Evolutionary conservation across 768 basidiomycete genomes (phyloP), one percentile per base, ranked within the genome.

Genomic region (Suillus americanus): DNA sequence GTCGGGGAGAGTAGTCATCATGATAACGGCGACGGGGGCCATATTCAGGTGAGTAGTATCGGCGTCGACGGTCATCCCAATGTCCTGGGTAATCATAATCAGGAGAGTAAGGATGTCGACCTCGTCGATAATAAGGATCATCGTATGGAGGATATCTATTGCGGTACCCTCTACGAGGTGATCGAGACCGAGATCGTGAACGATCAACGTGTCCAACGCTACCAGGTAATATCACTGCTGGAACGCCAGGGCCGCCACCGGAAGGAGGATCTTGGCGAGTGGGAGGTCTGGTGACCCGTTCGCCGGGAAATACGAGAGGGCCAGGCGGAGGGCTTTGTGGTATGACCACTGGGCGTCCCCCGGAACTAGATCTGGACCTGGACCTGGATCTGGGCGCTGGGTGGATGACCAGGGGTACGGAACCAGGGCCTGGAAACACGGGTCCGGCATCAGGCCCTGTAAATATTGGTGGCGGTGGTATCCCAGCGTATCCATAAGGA

Each of bases 251-350:
- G 50, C 8, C 50, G n/a, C 61, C 61, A 20, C 65, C 61, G 16
- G 71, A 41, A 7, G 64, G 63, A 20, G 64, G 63, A 20, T 66
- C 72, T 30, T 70, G 70, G 54, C 72, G 71, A 50, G 72, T 67
- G 48, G 71, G 79, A 18, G 73, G 70, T 55, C 66, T 69, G 33
- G 16, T 69, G 37, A 65, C 41, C 35, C 40, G 40, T 13, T 64
- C 62, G 25, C 9, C 40, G 28, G 67, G 61, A 10, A 72, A 59
- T n/a, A 70, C 33, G 54, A 71, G 64, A 33, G 74, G 66, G 54
- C 70, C 61, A 30, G 75, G 74, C 61, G 72, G 72, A 37, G 65
- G 69, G 18, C 66, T 64, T 30, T 61, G 51, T 41, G 43, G 68
- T 13, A 68, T 20, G 41, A 74, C 30, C 20, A 75, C 46, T 6